Evolutionary conservation across 202 grass and related monocot species (phyloP).

Genomic region (Zizania palustris): DNA sequence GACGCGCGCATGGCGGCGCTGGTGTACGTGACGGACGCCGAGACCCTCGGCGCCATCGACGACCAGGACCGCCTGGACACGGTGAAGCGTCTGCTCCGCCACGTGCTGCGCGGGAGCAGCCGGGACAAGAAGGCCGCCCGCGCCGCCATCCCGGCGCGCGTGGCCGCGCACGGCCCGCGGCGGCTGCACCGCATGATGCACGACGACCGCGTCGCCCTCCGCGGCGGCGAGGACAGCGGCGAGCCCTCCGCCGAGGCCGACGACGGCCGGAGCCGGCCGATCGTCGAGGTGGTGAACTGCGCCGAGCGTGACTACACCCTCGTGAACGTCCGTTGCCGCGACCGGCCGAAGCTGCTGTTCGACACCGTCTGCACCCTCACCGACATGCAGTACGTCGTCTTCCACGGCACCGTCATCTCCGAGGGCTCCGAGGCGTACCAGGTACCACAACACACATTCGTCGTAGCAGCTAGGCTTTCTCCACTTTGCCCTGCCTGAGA

Average conservation of each 20-base stretch:
- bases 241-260: no score
- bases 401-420: slow-evolving; percentile 91
- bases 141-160: slow-evolving; percentile 53
- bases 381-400: slow-evolving; percentile 95
- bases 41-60: slow-evolving; percentile 48
- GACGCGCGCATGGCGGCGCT: slow-evolving; percentile 79
- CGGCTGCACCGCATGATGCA: slow-evolving; percentile 91
- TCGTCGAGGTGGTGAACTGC: slow-evolving; percentile 69
- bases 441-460: slow-evolving; percentile 31
- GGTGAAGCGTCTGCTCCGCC: slow-evolving; percentile 63
- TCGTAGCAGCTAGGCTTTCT: no score
- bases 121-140: slow-evolving; percentile 54
- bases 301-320: slow-evolving; percentile 80
- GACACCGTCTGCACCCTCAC: slow-evolving; percentile 96
- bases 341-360: slow-evolving; percentile 82
- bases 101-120: slow-evolving; percentile 69
- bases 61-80: slow-evolving; percentile 58
- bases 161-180: slow-evolving; percentile 60
- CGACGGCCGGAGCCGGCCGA: slow-evolving; percentile 14
- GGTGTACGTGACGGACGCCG: slow-evolving; percentile 77
- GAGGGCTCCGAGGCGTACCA: slow-evolving; percentile 93
- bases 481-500: background rate
- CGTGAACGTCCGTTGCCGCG: slow-evolving; percentile 79
- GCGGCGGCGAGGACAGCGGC: no score
- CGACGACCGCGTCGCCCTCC: slow-evolving; percentile 40